Evolutionary conservation across 192 early-diverging fungal species (phyloP), one percentile per base, ranked within the genome.

Genomic region (Endogone sp.): DNA sequence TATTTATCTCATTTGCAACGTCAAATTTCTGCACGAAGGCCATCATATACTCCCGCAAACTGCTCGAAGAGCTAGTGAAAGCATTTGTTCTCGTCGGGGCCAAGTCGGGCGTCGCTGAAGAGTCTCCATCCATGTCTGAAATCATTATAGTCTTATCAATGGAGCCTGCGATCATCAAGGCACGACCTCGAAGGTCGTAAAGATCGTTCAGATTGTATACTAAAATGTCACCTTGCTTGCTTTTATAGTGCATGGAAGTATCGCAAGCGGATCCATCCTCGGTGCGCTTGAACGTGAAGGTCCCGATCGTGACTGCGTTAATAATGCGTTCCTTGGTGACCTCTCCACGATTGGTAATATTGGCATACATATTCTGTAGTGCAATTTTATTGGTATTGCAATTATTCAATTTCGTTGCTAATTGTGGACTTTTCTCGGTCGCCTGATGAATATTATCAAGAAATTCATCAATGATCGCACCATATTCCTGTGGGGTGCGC

Each of bases 301-400:
- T 27, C 16, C 69, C 69, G 16, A n/a, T 65, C 24, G 4, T 25
- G 16, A 55, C 54, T 13, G 63, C 63, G 63, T 71, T 57, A 25
- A 57, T 66, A 29, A 71, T 71, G 8, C 24, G 28, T 56, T 71
- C 69, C 10, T 71, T 71, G 23, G 63, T 71, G 25, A 66, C 54
- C 58, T 71, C 63, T 21, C 63, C 54, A 26, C 63, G 31, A 56
- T 65, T 71, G 3, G 22, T 29, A 27, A 71, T 71, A 9, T 23
- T 71, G 24, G 22, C 21, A 13, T 71, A 67, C 49, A 65, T 71
- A n/a, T 56, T 71, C 37, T 56, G 62, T 44, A 71, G 58, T n/a
- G 63, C 63, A 24, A 65, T 10, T 32, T 29, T 55, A 56, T 22
- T 13, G 4, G 11, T 22, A n/a, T 27, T n/a, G 16, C 69, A 65